Evolutionary conservation across 805 yeast species (phyloP).

Genomic region (Candida odintsovae): DNA sequence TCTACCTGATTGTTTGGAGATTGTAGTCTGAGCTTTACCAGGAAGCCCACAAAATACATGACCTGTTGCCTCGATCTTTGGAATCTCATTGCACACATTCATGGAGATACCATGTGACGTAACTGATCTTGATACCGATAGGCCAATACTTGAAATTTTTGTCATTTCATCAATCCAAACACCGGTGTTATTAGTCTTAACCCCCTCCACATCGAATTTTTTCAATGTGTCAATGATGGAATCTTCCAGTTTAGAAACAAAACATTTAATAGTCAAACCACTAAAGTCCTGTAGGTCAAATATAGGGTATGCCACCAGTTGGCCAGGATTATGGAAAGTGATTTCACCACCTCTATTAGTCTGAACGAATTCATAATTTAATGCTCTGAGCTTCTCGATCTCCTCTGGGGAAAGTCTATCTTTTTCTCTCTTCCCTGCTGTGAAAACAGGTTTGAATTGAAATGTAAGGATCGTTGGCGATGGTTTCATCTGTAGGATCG

Average conservation of each 20-base stretch:
- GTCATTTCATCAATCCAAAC: conserved; percentile 63
- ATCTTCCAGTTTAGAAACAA: conserved; percentile 56
- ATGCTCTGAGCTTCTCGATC: conserved; percentile 21
- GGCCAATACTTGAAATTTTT: conserved; percentile 87
- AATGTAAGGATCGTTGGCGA: conserved; percentile 71
- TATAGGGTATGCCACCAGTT: conserved; percentile 78
- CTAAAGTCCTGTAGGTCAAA: conserved; percentile 60
- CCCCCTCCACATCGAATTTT: conserved; percentile 36
- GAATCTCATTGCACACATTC: conserved; percentile 69
- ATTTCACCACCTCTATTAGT: conserved; percentile 92
- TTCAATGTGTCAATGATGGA: conserved; percentile 45
- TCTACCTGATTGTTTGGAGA: conserved; percentile 28
- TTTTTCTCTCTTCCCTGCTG: conserved; percentile 85
- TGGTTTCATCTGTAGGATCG: conserved; percentile 44
- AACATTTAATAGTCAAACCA: conserved; percentile 55
- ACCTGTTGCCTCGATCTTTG: conserved; percentile 52
- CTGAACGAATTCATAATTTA: conserved; percentile 64
- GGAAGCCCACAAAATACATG: conserved; percentile 86
- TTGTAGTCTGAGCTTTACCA: conserved; percentile 50
- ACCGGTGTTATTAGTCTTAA: conserved; percentile 68
- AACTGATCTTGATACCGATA: conserved; percentile 75
- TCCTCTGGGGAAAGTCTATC: conserved; percentile 34
- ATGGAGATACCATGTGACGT: conserved; percentile 89
- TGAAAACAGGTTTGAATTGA: conserved; percentile 81
- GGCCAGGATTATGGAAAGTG: conserved; percentile 97